These are phyloP conservation scores for Penicillium parvum DNA, from an alignment of 495 filamentous ascomycete genomes.

Conservation along the genomic window DNA sequence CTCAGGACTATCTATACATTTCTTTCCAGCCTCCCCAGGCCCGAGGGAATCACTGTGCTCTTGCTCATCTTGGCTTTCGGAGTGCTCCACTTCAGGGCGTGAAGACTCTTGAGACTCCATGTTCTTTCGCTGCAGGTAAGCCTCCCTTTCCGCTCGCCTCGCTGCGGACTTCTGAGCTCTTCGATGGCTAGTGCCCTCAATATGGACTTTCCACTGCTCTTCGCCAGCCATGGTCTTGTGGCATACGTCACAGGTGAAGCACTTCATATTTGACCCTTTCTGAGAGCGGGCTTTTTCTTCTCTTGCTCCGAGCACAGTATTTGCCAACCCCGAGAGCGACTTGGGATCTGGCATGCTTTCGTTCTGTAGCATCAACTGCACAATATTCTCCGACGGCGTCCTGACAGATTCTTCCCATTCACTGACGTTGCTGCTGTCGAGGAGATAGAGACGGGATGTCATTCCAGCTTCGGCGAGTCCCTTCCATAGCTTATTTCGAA, in stretches of 20 bases:
- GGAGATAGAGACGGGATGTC: conserved; percentile 58
- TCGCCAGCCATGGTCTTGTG: conserved; percentile 61
- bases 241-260: conserved; percentile 66
- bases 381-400: conserved; percentile 57
- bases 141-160: conserved; percentile 30
- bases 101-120: conserved; percentile 9
- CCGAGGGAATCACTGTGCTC: too few species aligned
- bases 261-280: conserved; percentile 32
- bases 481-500: conserved; percentile 71
- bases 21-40: too few species aligned
- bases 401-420: conserved; percentile 58
- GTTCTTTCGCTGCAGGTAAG: conserved; percentile 22
- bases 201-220: conserved; percentile 71
- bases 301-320: conserved; percentile 50
- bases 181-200: conserved; percentile 62
- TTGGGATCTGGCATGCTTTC: conserved; percentile 55
- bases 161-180: conserved; percentile 33
- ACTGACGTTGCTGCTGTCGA: conserved; percentile 65
- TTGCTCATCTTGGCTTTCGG: neutral
- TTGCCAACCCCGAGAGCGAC: conserved; percentile 56
- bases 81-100: neutral
- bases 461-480: conserved; percentile 52
- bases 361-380: conserved; percentile 53
- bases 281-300: conserved; percentile 42
- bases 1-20: too few species aligned